These are phyloP conservation scores for Arthrobotrys conoides DNA, from an alignment of 2,329 filamentous ascomycete genomes.

Conservation along the genomic window DNA sequence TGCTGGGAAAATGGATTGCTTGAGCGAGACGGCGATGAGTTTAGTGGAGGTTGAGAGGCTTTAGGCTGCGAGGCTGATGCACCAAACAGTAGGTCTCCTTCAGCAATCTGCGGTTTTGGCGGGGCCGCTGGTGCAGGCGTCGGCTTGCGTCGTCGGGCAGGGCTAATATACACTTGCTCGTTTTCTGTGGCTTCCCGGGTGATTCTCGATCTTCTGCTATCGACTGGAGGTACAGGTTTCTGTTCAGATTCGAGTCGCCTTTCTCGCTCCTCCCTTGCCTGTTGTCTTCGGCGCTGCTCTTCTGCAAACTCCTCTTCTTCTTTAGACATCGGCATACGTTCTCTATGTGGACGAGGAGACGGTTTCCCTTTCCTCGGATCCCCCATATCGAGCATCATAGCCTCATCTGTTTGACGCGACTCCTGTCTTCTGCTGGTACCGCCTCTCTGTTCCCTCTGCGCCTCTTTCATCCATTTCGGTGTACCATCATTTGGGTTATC, in stretches of 20 bases:
- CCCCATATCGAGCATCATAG: constrained; percentile 80
- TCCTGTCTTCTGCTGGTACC: constrained; percentile 61
- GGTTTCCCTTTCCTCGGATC: constrained; percentile 68
- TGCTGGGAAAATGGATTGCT: constrained; percentile 65
- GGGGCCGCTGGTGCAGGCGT: constrained; percentile 65
- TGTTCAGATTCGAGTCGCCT: constrained; percentile 60
- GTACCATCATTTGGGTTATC: constrained; percentile 73
- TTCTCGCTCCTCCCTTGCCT: constrained; percentile 58
- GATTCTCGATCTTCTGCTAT: constrained; percentile 67
- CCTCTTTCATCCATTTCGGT: constrained; percentile 95
- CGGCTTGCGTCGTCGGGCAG: constrained; percentile 79
- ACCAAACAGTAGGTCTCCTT: constrained; percentile 75
- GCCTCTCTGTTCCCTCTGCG: constrained; percentile 68
- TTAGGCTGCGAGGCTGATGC: constrained; percentile 55
- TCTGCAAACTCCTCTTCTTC: constrained; percentile 39
- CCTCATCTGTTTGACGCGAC: constrained; percentile 76
- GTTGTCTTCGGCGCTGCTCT: constrained; percentile 41
- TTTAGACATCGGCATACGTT: constrained; percentile 60
- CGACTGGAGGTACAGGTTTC: constrained; percentile 42
- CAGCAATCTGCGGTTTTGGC: constrained; percentile 69
- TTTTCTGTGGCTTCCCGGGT: constrained; percentile 81
- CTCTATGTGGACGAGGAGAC: constrained; percentile 55
- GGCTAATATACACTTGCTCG: constrained; percentile 87
- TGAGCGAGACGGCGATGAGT: constrained; percentile 63
- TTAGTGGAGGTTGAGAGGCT: constrained; percentile 39